phyloP scores from a whole-genome alignment of 2,329 filamentous ascomycete species.

The Plectosphaerella plurivora region DNA sequence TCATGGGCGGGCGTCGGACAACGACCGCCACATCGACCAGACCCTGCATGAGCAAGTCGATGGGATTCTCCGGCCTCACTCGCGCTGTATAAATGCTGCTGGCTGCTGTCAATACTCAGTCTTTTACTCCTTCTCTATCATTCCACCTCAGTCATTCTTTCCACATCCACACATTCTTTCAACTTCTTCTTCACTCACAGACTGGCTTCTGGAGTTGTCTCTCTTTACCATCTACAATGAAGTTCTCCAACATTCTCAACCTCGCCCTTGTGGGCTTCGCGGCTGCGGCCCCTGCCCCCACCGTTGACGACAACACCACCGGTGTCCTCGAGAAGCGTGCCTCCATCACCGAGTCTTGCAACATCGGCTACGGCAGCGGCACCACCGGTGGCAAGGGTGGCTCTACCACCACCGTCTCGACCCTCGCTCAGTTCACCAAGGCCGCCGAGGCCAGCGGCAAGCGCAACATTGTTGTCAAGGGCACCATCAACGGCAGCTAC shows the following conservation, averaged over 20 bases:
- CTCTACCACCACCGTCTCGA: slow-evolving; percentile 43
- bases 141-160: not conserved
- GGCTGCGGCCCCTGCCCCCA: slow-evolving; percentile 23
- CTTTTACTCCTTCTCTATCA: too few species aligned
- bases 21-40: too few species aligned
- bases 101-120: too few species aligned
- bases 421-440: slow-evolving; percentile 39
- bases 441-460: slow-evolving; percentile 39
- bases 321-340: slow-evolving; percentile 27
- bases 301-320: slow-evolving; percentile 17
- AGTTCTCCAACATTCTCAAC: slow-evolving; percentile 22
- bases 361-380: slow-evolving; percentile 27
- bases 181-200: not conserved
- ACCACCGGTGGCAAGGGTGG: slow-evolving; percentile 47
- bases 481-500: slow-evolving; percentile 33
- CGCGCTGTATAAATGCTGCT: too few species aligned
- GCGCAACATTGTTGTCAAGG: slow-evolving; percentile 36
- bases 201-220: not conserved
- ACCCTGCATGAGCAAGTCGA: too few species aligned
- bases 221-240: slow-evolving; percentile 15
- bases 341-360: slow-evolving; percentile 28
- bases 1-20: too few species aligned
- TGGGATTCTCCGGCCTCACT: too few species aligned
- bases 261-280: slow-evolving; percentile 21
- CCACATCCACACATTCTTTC: not conserved